Conservation (phyloP, 805 yeast genomes). For the Citeromyces matritensis region DNA sequence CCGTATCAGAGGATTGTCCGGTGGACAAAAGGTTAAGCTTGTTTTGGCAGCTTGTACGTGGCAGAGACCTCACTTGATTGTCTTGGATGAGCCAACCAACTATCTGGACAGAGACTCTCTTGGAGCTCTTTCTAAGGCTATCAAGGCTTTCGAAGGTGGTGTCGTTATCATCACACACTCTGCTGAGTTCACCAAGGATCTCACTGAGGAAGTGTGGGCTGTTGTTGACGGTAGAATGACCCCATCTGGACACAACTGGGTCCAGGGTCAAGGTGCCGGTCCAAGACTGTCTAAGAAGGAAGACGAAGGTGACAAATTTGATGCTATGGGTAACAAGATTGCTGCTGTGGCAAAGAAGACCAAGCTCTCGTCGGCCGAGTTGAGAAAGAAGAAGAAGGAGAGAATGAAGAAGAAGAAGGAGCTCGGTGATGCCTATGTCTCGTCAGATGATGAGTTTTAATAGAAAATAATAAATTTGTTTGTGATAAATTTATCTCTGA, state of each 20-base stretch:
- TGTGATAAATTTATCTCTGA: no score
- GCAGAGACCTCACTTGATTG: constrained; percentile 99
- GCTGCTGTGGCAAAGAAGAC: constrained; percentile 90
- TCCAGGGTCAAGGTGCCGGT: constrained; percentile 99
- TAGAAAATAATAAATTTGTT: no score
- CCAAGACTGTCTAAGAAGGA: constrained; percentile 98
- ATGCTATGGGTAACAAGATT: constrained; percentile 99
- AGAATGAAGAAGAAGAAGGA: constrained; percentile 99
- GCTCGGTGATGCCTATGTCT: constrained; percentile 97
- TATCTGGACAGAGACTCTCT: constrained; percentile 98
- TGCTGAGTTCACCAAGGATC: constrained; percentile 98
- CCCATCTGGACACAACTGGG: constrained; percentile 99
- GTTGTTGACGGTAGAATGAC: constrained; percentile 96
- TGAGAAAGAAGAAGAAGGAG: constrained; percentile 99
- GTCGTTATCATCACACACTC: constrained; percentile 99
- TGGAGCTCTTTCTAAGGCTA: constrained; percentile 98
- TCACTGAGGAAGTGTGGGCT: constrained; percentile 99
- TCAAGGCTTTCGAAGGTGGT: constrained; percentile 99
- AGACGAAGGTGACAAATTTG: constrained; percentile 95
- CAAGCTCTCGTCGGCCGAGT: constrained; percentile 96
- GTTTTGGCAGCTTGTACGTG: constrained; percentile 99
- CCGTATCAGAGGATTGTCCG: constrained; percentile 99
- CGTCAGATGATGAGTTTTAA: constrained; percentile 86
- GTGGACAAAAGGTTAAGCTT: constrained; percentile 99
- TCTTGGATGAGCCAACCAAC: constrained; percentile 99